Evolutionary conservation across 2,329 filamentous ascomycete species (phyloP), one percentile per base, ranked within the genome.

Genomic region (Zasmidium angulare): DNA sequence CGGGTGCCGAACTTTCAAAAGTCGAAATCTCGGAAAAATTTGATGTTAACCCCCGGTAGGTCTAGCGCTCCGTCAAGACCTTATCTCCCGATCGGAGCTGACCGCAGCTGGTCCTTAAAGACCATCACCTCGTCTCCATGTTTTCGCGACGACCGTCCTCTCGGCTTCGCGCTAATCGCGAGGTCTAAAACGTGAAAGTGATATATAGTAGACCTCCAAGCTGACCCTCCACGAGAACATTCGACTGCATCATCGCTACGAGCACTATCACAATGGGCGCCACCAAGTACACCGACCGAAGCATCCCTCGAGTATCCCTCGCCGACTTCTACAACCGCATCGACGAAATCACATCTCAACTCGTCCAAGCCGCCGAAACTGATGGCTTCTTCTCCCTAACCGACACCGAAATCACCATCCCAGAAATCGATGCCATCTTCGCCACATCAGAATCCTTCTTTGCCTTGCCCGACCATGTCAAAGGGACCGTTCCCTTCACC

Each of bases 331-430:
- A 80, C 24, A 63, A 71, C 3, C 80, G 84, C 52, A 78, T 84
- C 65, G 78, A 83, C 58, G 72, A 79, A 46, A 86, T 86, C 63
- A 83, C 83, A 0, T 55, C 69, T 1, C 71, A 85, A 61, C 76
- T 86, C 1, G 73, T 82, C 57, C 64, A 77, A 11, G 84, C 84
- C 0, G 82, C 84, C 1, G 83, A 86, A 63, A 81, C 81, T 7
- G 79, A 81, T 54, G 84, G 84, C n/a, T 86, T 86, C 76, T 87
- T 87, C 73, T 81, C 79, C 31, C 65, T 87, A 1, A 71, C 79
- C 17, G 76, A 85, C 66, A 84, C 86, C 62, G 82, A 79, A n/a
- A 81, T 86, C 62, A 72, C 78, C 1, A 63, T 69, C 21, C 62
- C 72, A 1, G 78, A 81, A 23, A 79, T 87, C 21, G 78, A 84